A percentile compares a stretch with the other conserved stretches of the same genome.
phyloP scores from a whole-genome alignment of 495 filamentous ascomycete genomes.

The Saxispiralis lemnorum region DNA sequence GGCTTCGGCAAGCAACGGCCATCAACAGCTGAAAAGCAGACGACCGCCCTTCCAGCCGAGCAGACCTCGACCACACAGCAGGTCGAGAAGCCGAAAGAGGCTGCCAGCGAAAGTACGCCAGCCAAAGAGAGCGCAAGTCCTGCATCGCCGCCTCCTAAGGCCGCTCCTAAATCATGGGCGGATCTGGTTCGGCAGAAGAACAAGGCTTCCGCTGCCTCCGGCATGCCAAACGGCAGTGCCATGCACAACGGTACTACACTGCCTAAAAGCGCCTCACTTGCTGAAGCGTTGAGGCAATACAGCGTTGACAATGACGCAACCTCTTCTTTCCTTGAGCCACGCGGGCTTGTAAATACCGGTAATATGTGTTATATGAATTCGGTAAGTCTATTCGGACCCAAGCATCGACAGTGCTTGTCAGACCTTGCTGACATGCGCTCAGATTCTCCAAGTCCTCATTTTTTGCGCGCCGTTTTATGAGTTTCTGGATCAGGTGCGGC shows the following conservation, averaged over 20 bases:
- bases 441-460: constrained; percentile 86
- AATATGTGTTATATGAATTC: constrained; percentile 99
- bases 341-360: constrained; percentile 86
- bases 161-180: constrained; percentile 56
- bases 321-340: constrained; percentile 74
- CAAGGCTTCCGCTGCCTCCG: constrained; percentile 17
- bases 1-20: constrained; percentile 39
- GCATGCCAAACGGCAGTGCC: constrained; percentile 15
- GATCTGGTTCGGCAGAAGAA: constrained; percentile 46
- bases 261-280: constrained; percentile 45
- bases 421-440: constrained; percentile 4
- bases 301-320: constrained; percentile 44
- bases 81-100: constrained; percentile 13
- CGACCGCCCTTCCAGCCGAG: constrained; percentile 23
- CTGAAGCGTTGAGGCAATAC: constrained; percentile 52
- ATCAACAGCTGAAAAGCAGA: constrained; percentile 28
- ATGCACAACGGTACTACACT: constrained; percentile 29
- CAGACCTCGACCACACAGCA: constrained; percentile 11
- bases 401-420: neutral
- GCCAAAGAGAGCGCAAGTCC: constrained; percentile 24
- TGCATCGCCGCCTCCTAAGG: constrained; percentile 25
- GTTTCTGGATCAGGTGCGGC: constrained; percentile 75
- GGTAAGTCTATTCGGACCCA: constrained; percentile 38
- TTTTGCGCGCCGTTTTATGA: constrained; percentile 89
- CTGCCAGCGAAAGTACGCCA: constrained; percentile 17